Base-by-base conservation (phyloP, 2,329 filamentous ascomycete species). In the Endothia cerciana region DNA sequence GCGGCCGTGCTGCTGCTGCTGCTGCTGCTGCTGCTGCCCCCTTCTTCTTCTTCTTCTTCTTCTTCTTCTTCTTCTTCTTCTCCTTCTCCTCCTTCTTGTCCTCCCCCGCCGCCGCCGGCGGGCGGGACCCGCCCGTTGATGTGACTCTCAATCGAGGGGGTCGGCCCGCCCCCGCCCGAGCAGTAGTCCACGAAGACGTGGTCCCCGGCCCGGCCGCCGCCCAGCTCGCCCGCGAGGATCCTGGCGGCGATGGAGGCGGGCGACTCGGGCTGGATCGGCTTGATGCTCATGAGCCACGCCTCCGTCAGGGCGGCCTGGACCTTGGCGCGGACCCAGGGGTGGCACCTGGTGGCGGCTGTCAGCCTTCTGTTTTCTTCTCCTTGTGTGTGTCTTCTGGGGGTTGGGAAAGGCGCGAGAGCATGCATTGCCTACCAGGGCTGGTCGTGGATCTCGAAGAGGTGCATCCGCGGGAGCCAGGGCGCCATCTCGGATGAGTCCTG, bases 171-270 rank as follows among this genome's bases (percentile, higher is more conserved):
- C 17, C 85, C 88, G 61, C 91, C 91, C 2, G 90, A 89, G 75
- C 90, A 92, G 76, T 93, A 91, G 78, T 94, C 91, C 68, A 93
- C 83, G 71, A 91, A 88, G 22, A 84, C 87, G 75, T 90, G 88
- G 1, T 79, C 76, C 22, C 80, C 77, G 1, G 86, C 78, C 33
- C 78, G 73, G 5, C 73, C 67, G 43, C 81, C 80, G 17, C 17
- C n/a, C 36, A 90, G 81, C 51, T 84, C 78, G 28, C 76, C 77
- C 47, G 82, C 79, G 56, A 92, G 82, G 25, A 86, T 77, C 53
- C 79, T 76, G 57, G 88, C 85, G n/a, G 87, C 88, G 51, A 89
- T 74, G n/a, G 81, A 78, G 22, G 88, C 87, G 1, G 89, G 86
- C 10, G 87, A 85, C 8, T 56, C 51, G 36, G 77, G 74, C 72